phyloP scores from a whole-genome alignment of 257 asterid genomes.

The Solanum virginianum region DNA sequence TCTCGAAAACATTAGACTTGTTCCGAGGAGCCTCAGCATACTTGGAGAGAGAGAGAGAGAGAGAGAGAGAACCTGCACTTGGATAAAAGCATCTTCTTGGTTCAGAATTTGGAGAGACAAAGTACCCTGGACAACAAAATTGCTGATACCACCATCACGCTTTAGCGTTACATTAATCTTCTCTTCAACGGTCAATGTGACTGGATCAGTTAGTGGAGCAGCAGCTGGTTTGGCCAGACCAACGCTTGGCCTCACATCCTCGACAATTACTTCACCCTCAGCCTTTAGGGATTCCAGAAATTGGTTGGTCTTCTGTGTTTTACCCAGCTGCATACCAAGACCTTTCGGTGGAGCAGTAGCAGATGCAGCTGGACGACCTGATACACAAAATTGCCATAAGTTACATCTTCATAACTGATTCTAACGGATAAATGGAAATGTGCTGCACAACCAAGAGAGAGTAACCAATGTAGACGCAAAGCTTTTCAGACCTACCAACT shows the following conservation, averaged over 20 bases:
- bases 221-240: constrained; percentile 67
- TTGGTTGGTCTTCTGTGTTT: constrained; percentile 70
- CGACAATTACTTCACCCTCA: constrained; percentile 81
- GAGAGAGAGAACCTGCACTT: constrained; percentile 64
- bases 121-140: constrained; percentile 81
- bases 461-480: not conserved
- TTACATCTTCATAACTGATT: not conserved
- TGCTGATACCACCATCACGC: constrained; percentile 80
- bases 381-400: constrained; percentile 5
- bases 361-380: constrained; percentile 69
- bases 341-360: constrained; percentile 85
- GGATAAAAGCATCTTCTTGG: constrained; percentile 81
- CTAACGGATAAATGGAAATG: not conserved
- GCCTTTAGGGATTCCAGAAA: constrained; percentile 86
- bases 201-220: constrained; percentile 73
- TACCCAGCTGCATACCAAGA: constrained; percentile 84
- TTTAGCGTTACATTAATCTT: constrained; percentile 59
- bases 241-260: constrained; percentile 66
- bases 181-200: constrained; percentile 78
- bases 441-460: not conserved
- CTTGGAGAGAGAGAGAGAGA: not conserved
- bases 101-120: constrained; percentile 73
- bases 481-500: not conserved
- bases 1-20: not conserved
- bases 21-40: not conserved